Evolutionary conservation across 257 asterid genomes (phyloP).

Genomic region (Petunia axillaris): DNA sequence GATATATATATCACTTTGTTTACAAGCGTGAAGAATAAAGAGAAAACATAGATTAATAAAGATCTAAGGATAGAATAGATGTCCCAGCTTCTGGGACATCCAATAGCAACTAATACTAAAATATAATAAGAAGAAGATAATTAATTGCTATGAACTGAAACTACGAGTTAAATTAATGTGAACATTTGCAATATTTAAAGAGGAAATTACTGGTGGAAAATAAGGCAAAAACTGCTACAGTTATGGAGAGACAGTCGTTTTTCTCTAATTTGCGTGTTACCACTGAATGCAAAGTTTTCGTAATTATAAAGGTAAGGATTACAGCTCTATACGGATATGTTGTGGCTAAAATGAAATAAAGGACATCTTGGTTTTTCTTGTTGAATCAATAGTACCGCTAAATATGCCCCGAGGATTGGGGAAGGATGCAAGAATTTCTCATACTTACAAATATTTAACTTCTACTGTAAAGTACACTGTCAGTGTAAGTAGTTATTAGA

Average conservation of each 20-base stretch:
- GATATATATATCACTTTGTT: neutral
- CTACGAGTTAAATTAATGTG: neutral
- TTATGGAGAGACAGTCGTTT: neutral
- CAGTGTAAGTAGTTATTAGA: too few relatives aligned
- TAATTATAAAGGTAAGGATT: too few relatives aligned
- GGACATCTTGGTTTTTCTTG: too few relatives aligned
- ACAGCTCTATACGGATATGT: too few relatives aligned
- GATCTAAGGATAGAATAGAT: slow-evolving; percentile 12
- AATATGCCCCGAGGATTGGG: too few relatives aligned
- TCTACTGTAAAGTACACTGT: too few relatives aligned
- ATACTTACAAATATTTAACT: too few relatives aligned
- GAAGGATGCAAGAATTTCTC: too few relatives aligned
- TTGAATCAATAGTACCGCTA: too few relatives aligned
- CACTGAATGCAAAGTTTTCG: too few relatives aligned
- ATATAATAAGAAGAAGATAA: neutral
- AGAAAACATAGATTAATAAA: neutral
- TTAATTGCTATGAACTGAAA: neutral
- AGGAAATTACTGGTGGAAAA: neutral
- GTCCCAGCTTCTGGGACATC: slow-evolving; percentile 19
- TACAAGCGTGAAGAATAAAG: neutral
- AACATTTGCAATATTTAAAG: neutral
- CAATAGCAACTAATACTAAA: neutral
- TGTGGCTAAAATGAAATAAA: too few relatives aligned
- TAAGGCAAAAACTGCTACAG: neutral
- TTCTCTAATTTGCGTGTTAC: too few relatives aligned